Base-by-base conservation (phyloP, 257 asterid genomes). In the Nicotiana noctiflora region DNA sequence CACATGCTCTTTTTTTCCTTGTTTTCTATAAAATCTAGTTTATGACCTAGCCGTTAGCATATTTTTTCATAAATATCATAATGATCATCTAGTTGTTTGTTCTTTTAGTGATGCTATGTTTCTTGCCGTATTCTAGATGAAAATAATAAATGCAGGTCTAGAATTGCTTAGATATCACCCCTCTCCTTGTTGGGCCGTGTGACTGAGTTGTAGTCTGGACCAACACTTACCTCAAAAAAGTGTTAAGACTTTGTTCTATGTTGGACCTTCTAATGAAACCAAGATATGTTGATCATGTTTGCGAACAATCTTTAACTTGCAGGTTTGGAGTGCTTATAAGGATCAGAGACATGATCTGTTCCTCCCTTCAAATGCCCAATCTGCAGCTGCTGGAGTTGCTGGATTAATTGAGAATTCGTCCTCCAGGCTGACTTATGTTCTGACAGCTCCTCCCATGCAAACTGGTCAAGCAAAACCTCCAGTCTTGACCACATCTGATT, bases 251-350 rank as follows among this genome's bases (percentile, higher is more conserved):
- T 23, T 14, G 60, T 74, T 74, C 23, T 49, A 70, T 12, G 77
- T 44, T 70, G 77, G 77, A 74, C 51, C n/a, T 25, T 62, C 15
- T 23, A 23, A 44, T 46, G 79, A 23, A 74, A 55, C 61, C 44
- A 49, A 74, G 61, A 27, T 62, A 62, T 62, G 37, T 32, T 62
- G 14, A 25, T 62, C 9, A 5, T 27, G 12, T 68, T 68, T 40
- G 14, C 31, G 27, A 8, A 40, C 59, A 60, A 68, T 29, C 29
- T 44, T 64, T 7, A 40, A n/a, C 77, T 7, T 82, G 90, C 89
- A 95, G 99, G 97, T 95, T 13, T 95, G 99, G 99, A 86, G 89
- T 89, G 99, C 99, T 65, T 95, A 95, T 81, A 95, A 95, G 85
- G 96, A 95, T 84, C 99, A 95, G 90, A 90, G 90, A 84, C 99